Conservation (phyloP, 345 rosid genomes). For the Lepidium africanum region DNA sequence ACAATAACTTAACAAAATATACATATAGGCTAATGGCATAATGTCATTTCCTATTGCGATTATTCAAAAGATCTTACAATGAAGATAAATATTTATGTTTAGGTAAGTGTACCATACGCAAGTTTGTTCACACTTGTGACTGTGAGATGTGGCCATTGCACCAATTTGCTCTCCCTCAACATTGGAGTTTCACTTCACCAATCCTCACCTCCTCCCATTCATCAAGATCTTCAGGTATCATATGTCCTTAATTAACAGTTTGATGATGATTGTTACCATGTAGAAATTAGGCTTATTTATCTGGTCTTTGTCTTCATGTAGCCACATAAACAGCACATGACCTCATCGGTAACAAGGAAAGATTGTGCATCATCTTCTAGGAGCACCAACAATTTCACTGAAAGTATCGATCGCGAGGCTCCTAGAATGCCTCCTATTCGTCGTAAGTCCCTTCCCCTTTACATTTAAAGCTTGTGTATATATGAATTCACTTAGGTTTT, state of each 20-base stretch:
- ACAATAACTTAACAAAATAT: not conserved
- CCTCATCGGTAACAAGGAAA: conserved; percentile 39
- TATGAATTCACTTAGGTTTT: not conserved
- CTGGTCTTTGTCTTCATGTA: conserved; percentile 5
- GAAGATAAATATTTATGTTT: not conserved
- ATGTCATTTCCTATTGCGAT: no score
- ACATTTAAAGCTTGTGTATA: not conserved
- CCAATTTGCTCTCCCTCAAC: conserved; percentile 77
- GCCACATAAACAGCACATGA: conserved; percentile 48
- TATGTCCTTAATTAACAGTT: no score
- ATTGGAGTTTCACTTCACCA: conserved; percentile 62
- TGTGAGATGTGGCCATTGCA: conserved; percentile 93
- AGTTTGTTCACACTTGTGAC: conserved; percentile 68
- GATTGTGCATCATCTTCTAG: conserved; percentile 63
- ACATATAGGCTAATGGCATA: no score
- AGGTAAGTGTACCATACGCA: conserved; percentile 89
- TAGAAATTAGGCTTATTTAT: not conserved
- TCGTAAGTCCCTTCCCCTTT: conserved; percentile 41
- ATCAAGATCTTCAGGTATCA: conserved; percentile 49
- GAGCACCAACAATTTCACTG: conserved; percentile 29
- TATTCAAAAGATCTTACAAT: not conserved
- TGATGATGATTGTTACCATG: not conserved
- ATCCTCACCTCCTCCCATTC: conserved; percentile 37
- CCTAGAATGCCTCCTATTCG: conserved; percentile 75
- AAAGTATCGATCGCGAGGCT: conserved; percentile 45